These are phyloP conservation scores for Talinum fruticosum DNA, from an alignment of 148 eudicot species.

Conservation along the genomic window DNA sequence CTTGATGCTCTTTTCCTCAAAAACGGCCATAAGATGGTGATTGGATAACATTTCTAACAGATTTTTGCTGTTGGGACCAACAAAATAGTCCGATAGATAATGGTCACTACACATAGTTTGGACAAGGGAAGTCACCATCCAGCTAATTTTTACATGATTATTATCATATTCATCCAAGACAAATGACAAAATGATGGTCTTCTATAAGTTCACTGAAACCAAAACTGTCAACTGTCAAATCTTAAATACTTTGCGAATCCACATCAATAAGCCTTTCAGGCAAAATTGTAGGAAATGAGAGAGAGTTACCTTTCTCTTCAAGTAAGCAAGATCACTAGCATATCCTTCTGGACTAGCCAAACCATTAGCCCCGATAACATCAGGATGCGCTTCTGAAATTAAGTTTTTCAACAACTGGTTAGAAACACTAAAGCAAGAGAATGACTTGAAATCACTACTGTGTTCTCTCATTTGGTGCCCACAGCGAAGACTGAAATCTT, in stretches of 20 bases:
- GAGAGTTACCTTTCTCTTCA: conserved; percentile 67
- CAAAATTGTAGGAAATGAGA: background rate
- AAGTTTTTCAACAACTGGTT: background rate
- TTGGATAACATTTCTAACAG: background rate
- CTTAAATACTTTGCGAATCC: background rate
- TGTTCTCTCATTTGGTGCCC: background rate
- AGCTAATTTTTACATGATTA: background rate
- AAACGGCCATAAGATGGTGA: background rate
- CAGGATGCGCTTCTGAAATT: conserved; percentile 86
- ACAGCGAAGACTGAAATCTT: background rate
- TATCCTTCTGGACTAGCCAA: conserved; percentile 70
- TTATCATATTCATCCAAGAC: background rate
- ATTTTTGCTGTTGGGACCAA: background rate
- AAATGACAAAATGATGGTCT: background rate
- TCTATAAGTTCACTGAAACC: background rate
- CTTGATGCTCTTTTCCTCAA: background rate
- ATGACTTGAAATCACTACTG: too few species aligned
- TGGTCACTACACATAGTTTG: background rate
- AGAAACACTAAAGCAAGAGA: background rate
- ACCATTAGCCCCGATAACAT: conserved; percentile 71
- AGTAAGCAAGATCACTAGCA: conserved; percentile 79
- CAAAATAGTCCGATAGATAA: background rate
- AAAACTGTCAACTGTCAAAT: background rate
- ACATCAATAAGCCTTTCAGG: background rate
- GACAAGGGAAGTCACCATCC: background rate